These are phyloP conservation scores for Austroboletus niveus DNA, from an alignment of 1,284 basidiomycete species.

Conservation along the genomic window DNA sequence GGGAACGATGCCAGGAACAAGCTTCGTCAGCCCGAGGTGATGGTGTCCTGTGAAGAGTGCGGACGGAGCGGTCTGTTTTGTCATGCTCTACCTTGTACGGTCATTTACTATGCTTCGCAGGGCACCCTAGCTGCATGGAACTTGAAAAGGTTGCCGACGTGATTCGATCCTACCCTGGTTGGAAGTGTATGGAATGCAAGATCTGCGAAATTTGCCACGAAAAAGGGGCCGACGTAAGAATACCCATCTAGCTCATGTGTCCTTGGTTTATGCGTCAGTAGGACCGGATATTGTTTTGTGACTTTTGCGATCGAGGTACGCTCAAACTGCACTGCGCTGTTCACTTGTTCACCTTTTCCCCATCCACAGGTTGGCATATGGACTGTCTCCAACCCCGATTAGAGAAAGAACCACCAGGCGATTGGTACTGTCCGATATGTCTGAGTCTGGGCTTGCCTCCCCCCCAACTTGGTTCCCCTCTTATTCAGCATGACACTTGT, in stretches of 20 bases:
- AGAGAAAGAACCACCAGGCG: constrained; percentile 67
- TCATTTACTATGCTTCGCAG: constrained; percentile 36
- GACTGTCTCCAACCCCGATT: constrained; percentile 81
- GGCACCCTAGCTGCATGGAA: constrained; percentile 78
- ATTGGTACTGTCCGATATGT: constrained; percentile 74
- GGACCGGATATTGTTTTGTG: constrained; percentile 89
- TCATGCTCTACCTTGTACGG: constrained; percentile 24
- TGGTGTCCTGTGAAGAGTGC: constrained; percentile 72
- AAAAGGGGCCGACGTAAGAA: constrained; percentile 88
- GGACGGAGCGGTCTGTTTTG: constrained; percentile 52
- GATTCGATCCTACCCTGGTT: constrained; percentile 64
- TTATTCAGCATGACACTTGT: constrained; percentile 8
- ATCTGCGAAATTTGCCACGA: constrained; percentile 84
- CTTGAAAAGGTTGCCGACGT: constrained; percentile 51
- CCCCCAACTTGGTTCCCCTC: constrained; percentile 17
- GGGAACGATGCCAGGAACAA: constrained; percentile 60
- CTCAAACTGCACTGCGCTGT: constrained; percentile 3
- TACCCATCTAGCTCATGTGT: constrained; percentile 8
- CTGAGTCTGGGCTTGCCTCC: constrained; percentile 33
- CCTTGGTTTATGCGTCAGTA: constrained; percentile 35
- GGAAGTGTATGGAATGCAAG: constrained; percentile 95
- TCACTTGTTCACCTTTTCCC: constrained; percentile 7
- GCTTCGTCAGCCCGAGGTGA: constrained; percentile 52
- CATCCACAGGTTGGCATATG: constrained; percentile 79
- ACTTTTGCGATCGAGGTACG: constrained; percentile 88